Conservation (phyloP, 2,329 filamentous ascomycete species). For the Magnaporthiopsis incrustans region DNA sequence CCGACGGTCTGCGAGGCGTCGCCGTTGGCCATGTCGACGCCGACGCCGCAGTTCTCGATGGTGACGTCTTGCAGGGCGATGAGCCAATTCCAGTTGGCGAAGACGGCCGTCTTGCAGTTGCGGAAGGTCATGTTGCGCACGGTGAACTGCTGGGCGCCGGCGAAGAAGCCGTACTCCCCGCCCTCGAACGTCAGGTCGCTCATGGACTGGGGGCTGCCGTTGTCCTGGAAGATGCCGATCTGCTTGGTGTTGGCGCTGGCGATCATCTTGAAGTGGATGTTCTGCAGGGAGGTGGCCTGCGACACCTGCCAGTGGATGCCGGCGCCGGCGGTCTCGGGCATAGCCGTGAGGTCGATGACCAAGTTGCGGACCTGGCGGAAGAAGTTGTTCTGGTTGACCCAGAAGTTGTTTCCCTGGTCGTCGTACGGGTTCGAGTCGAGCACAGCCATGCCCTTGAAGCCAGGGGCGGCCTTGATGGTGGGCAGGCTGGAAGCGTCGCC, state of each 20-base stretch:
- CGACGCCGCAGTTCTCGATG: constrained; percentile 68
- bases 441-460: constrained; percentile 78
- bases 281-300: constrained; percentile 74
- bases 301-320: constrained; percentile 82
- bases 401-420: constrained; percentile 60
- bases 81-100: constrained; percentile 88
- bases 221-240: constrained; percentile 77
- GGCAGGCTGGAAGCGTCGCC: constrained; percentile 69
- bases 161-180: constrained; percentile 67
- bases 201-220: constrained; percentile 79
- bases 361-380: constrained; percentile 79
- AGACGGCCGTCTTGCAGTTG: constrained; percentile 72
- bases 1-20: constrained; percentile 65
- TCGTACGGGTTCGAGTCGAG: constrained; percentile 85
- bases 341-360: constrained; percentile 63
- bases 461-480: constrained; percentile 62
- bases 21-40: constrained; percentile 69
- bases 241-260: constrained; percentile 60
- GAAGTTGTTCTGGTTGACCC: constrained; percentile 77
- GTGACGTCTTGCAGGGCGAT: constrained; percentile 72
- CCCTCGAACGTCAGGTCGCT: constrained; percentile 77
- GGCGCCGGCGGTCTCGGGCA: constrained; percentile 52
- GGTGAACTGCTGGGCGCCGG: constrained; percentile 84
- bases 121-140: constrained; percentile 77
- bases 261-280: constrained; percentile 74